phyloP scores from a whole-genome alignment of 768 basidiomycete genomes.

The Tricholoma saponaceum region DNA sequence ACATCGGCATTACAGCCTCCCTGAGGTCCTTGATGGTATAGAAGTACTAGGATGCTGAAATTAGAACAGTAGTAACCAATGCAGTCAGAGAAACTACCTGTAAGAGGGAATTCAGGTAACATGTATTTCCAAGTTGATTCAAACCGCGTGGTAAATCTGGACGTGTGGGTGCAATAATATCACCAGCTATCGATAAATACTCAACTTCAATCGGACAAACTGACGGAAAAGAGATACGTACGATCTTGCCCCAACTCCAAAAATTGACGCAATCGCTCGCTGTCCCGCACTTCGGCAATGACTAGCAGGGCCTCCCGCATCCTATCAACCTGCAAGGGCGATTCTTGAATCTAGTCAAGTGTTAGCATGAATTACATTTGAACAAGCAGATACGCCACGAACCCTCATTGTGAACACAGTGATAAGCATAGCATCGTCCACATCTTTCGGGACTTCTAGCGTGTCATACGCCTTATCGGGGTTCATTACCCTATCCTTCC shows the following conservation, averaged over 20 bases:
- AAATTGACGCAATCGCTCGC: slow-evolving; percentile 64
- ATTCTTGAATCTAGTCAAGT: slow-evolving; percentile 59
- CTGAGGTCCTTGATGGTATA: slow-evolving; percentile 93
- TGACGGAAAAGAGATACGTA: slow-evolving; percentile 37
- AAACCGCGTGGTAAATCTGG: slow-evolving; percentile 80
- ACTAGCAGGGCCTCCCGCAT: slow-evolving; percentile 70
- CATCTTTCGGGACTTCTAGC: slow-evolving; percentile 64
- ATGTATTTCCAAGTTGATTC: slow-evolving; percentile 87
- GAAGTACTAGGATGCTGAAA: slow-evolving; percentile 61
- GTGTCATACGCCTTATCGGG: slow-evolving; percentile 68
- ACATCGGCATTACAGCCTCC: slow-evolving; percentile 63
- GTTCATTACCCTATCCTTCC: slow-evolving; percentile 56
- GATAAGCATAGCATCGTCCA: slow-evolving; percentile 75
- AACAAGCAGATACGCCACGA: slow-evolving; percentile 16
- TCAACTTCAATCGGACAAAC: neutral
- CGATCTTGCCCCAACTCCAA: slow-evolving; percentile 68
- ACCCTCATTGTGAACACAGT: slow-evolving; percentile 73
- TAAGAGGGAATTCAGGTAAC: slow-evolving; percentile 78
- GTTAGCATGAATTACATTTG: slow-evolving; percentile 6
- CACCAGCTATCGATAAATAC: slow-evolving; percentile 51
- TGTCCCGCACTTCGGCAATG: slow-evolving; percentile 74
- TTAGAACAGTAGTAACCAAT: neutral
- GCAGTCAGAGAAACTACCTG: slow-evolving; percentile 38
- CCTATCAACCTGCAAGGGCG: slow-evolving; percentile 59
- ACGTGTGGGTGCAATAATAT: slow-evolving; percentile 44